Conservation (phyloP, 2,329 filamentous ascomycete species). For the Periglandula ipomoeae region DNA sequence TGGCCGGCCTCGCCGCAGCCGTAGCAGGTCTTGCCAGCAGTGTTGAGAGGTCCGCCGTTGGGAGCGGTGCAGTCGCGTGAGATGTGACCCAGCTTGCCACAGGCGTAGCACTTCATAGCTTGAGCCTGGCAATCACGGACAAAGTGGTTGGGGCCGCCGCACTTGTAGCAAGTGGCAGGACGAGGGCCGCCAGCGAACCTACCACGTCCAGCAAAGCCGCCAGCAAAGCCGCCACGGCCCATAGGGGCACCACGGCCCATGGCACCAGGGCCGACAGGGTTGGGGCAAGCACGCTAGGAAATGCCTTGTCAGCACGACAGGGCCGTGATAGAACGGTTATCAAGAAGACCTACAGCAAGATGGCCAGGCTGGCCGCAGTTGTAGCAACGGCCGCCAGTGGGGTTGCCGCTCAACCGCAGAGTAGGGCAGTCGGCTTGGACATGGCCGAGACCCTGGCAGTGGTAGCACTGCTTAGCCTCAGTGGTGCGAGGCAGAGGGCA, state of each 20-base stretch:
- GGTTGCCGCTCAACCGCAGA: slow-evolving; percentile 76
- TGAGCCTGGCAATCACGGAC: slow-evolving; percentile 97
- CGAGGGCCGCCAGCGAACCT: slow-evolving; percentile 63
- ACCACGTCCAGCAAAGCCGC: slow-evolving; percentile 57
- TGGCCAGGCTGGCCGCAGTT: slow-evolving; percentile 91
- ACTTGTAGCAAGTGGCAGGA: slow-evolving; percentile 65
- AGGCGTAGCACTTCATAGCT: slow-evolving; percentile 97
- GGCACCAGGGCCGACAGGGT: slow-evolving; percentile 50
- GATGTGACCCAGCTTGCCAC: slow-evolving; percentile 91
- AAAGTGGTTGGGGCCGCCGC: slow-evolving; percentile 89
- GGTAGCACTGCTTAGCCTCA: slow-evolving; percentile 99
- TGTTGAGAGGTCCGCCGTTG: slow-evolving; percentile 92
- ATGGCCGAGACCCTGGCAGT: slow-evolving; percentile 96
- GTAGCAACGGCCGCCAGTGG: slow-evolving; percentile 85
- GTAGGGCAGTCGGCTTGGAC: slow-evolving; percentile 99
- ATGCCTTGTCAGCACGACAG: slow-evolving; percentile 12
- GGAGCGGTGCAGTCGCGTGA: slow-evolving; percentile 90
- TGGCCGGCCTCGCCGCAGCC: slow-evolving; percentile 92
- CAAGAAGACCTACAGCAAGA: slow-evolving; percentile 57
- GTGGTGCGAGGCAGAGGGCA: slow-evolving; percentile 95
- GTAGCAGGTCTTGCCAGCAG: slow-evolving; percentile 97
- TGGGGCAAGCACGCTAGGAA: slow-evolving; percentile 69
- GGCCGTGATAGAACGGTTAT: too few relatives aligned
- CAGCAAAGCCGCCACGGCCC: slow-evolving; percentile 60
- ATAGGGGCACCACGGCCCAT: slow-evolving; percentile 59